Evolutionary conservation across 2,329 filamentous ascomycete species (phyloP).

Genomic region (Ceratocystis destructans): DNA sequence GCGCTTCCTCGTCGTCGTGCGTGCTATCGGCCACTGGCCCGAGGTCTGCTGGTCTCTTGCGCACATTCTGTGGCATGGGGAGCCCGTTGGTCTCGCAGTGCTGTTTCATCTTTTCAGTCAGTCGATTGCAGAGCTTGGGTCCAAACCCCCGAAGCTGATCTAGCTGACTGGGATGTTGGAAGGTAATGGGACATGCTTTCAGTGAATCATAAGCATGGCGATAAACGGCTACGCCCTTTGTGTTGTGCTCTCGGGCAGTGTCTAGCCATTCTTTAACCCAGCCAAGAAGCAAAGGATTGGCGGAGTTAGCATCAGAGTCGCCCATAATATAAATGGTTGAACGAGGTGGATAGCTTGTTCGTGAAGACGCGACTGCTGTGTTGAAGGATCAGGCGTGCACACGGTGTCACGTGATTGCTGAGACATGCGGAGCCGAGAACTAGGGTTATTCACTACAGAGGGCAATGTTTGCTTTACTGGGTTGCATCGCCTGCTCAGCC

Average conservation of each 20-base stretch:
- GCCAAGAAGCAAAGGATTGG: conserved; percentile 56
- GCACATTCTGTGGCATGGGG: conserved; percentile 42
- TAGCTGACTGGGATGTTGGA: conserved; percentile 59
- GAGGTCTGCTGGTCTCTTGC: conserved; percentile 23
- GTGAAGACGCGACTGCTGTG: no score
- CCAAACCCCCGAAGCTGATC: conserved; percentile 62
- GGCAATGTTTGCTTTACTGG: no score
- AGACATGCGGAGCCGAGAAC: no score
- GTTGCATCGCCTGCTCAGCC: no score
- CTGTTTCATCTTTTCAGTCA: conserved; percentile 46
- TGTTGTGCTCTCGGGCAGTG: conserved; percentile 51
- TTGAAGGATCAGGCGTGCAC: no score
- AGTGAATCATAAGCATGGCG: conserved; percentile 64
- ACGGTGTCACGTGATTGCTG: not conserved
- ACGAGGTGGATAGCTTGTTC: not conserved
- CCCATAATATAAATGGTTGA: conserved; percentile 9
- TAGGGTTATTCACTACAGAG: no score
- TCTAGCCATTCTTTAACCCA: conserved; percentile 73
- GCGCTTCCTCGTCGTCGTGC: conserved; percentile 23
- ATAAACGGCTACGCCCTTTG: conserved; percentile 58
- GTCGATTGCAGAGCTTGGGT: conserved; percentile 52
- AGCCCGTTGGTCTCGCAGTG: conserved; percentile 54
- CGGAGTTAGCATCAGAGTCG: conserved; percentile 29
- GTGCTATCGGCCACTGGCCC: not conserved
- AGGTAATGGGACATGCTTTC: conserved; percentile 56